Evolutionary conservation across 2,329 filamentous ascomycete species (phyloP).

Genomic region (Microcyclosporella mali): DNA sequence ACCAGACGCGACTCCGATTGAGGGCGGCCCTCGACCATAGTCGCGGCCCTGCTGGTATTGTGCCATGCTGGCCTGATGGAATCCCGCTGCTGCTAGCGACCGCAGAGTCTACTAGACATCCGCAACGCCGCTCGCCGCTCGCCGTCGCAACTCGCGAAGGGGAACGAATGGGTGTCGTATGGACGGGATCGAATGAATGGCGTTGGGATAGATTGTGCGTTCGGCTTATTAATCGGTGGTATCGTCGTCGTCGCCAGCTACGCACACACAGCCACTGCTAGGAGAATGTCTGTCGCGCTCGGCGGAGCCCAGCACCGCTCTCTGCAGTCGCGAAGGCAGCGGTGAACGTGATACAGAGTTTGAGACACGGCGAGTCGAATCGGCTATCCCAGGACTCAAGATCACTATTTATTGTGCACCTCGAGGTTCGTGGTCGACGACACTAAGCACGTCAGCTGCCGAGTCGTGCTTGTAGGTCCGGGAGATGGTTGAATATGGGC

Average conservation of each 20-base stretch:
- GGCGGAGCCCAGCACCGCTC: background rate
- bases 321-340: too few relatives aligned
- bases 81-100: constrained; percentile 9
- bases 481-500: too few relatives aligned
- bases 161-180: too few relatives aligned
- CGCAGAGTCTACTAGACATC: constrained; percentile 14
- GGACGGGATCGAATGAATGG: background rate
- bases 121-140: constrained; percentile 5
- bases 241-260: background rate
- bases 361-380: too few relatives aligned
- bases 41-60: constrained; percentile 60
- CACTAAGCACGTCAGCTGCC: too few relatives aligned
- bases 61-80: constrained; percentile 44
- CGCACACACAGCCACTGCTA: too few relatives aligned
- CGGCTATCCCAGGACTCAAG: too few relatives aligned
- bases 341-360: too few relatives aligned
- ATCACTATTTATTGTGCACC: too few relatives aligned
- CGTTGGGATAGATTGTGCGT: background rate
- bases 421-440: too few relatives aligned
- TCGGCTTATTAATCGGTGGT: background rate
- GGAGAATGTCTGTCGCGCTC: background rate
- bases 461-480: too few relatives aligned
- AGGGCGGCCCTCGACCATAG: constrained; percentile 36
- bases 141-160: background rate
- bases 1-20: constrained; percentile 49